Evolutionary conservation across 179 eudicot species (phyloP), one percentile per base, ranked within the genome.

Genomic region (Nepenthes alata): DNA sequence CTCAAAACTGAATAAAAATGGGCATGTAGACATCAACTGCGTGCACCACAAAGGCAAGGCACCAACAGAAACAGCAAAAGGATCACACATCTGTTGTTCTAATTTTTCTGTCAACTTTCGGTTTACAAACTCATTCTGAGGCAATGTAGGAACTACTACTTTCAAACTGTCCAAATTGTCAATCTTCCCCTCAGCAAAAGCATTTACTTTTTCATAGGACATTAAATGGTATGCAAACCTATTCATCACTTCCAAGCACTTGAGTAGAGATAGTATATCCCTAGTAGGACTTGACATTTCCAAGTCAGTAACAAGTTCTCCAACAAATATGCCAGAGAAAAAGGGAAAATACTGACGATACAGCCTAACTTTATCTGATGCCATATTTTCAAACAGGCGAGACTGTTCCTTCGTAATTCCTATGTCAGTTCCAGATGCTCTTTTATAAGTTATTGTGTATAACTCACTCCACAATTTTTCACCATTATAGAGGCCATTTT

Each of bases 1-100:
- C 70, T 93, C 96, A 66, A 85, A 93, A 68, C 82, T 58, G 64
- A 93, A 89, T 65, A 93, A 71, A 72, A 86, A 89, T 6, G 98
- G 90, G 74, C 83, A 86, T 35, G 72, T 66, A 52, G 68, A 59
- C 78, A 93, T 81, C 71, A 93, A 83, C 58, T 85, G 85, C 59
- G 60, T 70, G 68, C 98, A 93, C 98, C 98, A 93, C 52, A 78
- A 73, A 56, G 96, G 98, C 89, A 93, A 58, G 64, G 89, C 86
- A 57, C 96, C 95, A 62, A 74, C 61, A 52, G 85, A 86, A 53
- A 85, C 70, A 41, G 83, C 70, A 59, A 91, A 72, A 53, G 95
- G 80, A 67, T 93, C 95, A 71, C 86, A 79, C 85, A 93, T 70
- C 69, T 89, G 96, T 76, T 84, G 96, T 72, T 85, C 85, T 62